These are phyloP conservation scores for Rhizopus sp. DNA, from an alignment of 371 early-diverging fungal species.

Conservation along the genomic window DNA sequence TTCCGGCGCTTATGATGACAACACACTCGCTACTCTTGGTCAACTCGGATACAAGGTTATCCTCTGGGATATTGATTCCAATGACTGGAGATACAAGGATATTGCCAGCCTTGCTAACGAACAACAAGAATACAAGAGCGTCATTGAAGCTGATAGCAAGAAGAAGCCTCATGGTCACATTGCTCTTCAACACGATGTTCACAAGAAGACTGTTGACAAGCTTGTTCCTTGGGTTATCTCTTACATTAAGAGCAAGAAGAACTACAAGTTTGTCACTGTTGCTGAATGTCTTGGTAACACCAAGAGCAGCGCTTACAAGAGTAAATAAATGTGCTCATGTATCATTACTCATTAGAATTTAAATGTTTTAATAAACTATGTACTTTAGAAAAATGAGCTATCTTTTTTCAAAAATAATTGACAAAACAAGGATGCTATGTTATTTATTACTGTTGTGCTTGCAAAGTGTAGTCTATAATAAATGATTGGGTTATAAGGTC, in stretches of 20 bases:
- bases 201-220: slow-evolving; percentile 45
- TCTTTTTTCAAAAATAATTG: too few relatives aligned
- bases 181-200: slow-evolving; percentile 43
- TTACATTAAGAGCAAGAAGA: slow-evolving; percentile 40
- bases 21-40: slow-evolving; percentile 24
- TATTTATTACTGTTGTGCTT: slow-evolving; percentile 51
- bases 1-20: slow-evolving; percentile 20
- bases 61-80: slow-evolving; percentile 34
- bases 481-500: slow-evolving; percentile 83
- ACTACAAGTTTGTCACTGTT: slow-evolving; percentile 45
- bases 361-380: too few relatives aligned
- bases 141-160: slow-evolving; percentile 26
- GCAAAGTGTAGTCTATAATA: slow-evolving; percentile 86
- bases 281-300: slow-evolving; percentile 44
- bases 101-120: slow-evolving; percentile 12
- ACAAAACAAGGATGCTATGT: background rate
- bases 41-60: slow-evolving; percentile 24
- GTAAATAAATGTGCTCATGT: slow-evolving; percentile 3
- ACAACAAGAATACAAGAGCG: slow-evolving; percentile 18
- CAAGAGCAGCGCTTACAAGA: slow-evolving; percentile 27
- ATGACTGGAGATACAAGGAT: slow-evolving; percentile 30
- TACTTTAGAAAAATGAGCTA: too few relatives aligned
- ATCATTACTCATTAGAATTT: too few relatives aligned
- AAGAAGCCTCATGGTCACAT: slow-evolving; percentile 29
- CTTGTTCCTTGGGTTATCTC: slow-evolving; percentile 44